Evolutionary conservation across 1,284 basidiomycete species (phyloP).

Genomic region (Mycosarcoma mackinlayi): DNA sequence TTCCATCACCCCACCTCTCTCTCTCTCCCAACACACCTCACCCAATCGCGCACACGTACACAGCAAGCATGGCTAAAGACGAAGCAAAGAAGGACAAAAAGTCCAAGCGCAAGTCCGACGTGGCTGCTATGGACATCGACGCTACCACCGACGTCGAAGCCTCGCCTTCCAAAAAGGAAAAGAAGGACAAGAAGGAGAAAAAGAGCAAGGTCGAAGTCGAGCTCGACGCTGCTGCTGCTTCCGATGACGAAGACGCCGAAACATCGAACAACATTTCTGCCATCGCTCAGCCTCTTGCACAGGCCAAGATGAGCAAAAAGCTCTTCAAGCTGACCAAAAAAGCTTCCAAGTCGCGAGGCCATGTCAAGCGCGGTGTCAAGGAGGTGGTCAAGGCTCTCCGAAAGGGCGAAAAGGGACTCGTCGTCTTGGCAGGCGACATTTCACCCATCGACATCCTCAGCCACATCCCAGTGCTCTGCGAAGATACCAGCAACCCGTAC

Average conservation of each 20-base stretch:
- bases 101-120: slow-evolving; percentile 53
- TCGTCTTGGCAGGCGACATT: slow-evolving; percentile 95
- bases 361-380: slow-evolving; percentile 68
- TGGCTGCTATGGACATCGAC: slow-evolving; percentile 48
- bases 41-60: no score
- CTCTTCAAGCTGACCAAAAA: slow-evolving; percentile 68
- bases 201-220: slow-evolving; percentile 34
- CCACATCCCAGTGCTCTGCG: slow-evolving; percentile 91
- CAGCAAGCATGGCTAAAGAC: slow-evolving; percentile 51
- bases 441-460: slow-evolving; percentile 98
- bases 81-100: slow-evolving; percentile 63
- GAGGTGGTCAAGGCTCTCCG: slow-evolving; percentile 67
- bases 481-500: slow-evolving; percentile 94
- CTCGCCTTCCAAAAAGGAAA: slow-evolving; percentile 48
- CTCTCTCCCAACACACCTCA: neutral
- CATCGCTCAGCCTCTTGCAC: slow-evolving; percentile 65
- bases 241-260: slow-evolving; percentile 48
- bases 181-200: slow-evolving; percentile 59
- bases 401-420: slow-evolving; percentile 72
- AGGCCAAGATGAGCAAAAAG: slow-evolving; percentile 63
- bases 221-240: slow-evolving; percentile 22
- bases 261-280: slow-evolving; percentile 39
- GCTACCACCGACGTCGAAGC: slow-evolving; percentile 23
- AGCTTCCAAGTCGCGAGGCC: slow-evolving; percentile 65
- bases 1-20: neutral